Evolutionary conservation across 306 rosid genomes (phyloP).

Genomic region (Prunus padus): DNA sequence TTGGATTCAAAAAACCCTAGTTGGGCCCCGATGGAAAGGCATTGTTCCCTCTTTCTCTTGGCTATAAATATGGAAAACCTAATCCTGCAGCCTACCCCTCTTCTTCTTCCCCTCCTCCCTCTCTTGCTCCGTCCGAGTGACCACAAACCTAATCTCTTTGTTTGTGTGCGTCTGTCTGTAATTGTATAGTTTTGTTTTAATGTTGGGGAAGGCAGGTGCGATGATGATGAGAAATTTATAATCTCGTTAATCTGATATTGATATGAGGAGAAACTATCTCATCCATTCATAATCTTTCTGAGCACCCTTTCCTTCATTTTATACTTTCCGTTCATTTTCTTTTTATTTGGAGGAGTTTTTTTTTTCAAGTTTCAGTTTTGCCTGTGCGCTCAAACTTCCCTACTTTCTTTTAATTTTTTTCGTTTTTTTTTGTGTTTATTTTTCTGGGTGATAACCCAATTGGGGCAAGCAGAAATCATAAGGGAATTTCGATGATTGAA

Average conservation of each 20-base stretch:
- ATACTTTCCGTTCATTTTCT: too few species aligned
- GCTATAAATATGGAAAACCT: not conserved
- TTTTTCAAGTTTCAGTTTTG: not conserved
- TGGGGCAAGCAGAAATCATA: too few species aligned
- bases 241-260: slow-evolving; percentile 50
- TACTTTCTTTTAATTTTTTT: not conserved
- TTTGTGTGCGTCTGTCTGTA: not conserved
- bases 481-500: too few species aligned
- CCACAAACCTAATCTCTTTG: not conserved
- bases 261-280: slow-evolving; percentile 34
- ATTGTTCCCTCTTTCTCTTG: not conserved
- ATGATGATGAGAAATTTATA: slow-evolving; percentile 39
- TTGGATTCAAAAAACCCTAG: too few species aligned
- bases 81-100: too few species aligned
- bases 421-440: not conserved
- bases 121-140: not conserved
- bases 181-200: not conserved
- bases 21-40: not conserved
- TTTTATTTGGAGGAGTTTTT: not conserved
- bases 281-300: slow-evolving; percentile 46
- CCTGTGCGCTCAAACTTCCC: not conserved
- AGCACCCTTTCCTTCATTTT: slow-evolving; percentile 19
- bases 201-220: slow-evolving; percentile 13
- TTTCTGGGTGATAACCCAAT: not conserved
- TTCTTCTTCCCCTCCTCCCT: not conserved